phyloP scores from a whole-genome alignment of 169 alveolate species.

The Eimeria sp. region DNA sequence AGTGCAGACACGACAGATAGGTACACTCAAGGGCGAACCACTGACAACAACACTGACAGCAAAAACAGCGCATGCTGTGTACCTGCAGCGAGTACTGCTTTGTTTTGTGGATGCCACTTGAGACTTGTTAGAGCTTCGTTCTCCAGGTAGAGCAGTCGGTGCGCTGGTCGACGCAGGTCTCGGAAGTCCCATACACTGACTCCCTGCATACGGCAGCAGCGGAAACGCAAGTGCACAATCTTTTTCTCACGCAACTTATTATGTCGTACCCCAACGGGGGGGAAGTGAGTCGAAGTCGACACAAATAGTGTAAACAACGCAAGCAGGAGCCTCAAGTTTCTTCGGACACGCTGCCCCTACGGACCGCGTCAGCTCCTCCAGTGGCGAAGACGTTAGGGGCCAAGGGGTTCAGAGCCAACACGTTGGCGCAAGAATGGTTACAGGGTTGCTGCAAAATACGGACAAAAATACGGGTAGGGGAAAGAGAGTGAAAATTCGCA shows the following conservation, averaged over 20 bases:
- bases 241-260: neutral
- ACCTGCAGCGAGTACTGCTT: conserved; percentile 80
- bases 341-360: neutral
- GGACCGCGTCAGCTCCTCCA: conserved; percentile 81
- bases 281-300: neutral
- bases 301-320: neutral
- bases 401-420: conserved; percentile 65
- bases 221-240: neutral
- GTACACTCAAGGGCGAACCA: neutral
- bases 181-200: conserved; percentile 80
- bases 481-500: neutral
- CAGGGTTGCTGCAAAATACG: conserved; percentile 68
- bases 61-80: neutral
- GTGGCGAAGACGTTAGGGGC: conserved; percentile 81
- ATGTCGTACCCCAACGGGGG: neutral
- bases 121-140: conserved; percentile 80
- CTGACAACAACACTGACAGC: neutral
- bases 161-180: conserved; percentile 79
- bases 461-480: neutral
- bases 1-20: neutral
- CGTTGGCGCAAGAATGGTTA: conserved; percentile 78
- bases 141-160: conserved; percentile 73
- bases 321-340: neutral
- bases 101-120: conserved; percentile 74
- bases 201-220: conserved; percentile 40